phyloP scores from a whole-genome alignment of 306 rosid genomes.

The Quercus robur region DNA sequence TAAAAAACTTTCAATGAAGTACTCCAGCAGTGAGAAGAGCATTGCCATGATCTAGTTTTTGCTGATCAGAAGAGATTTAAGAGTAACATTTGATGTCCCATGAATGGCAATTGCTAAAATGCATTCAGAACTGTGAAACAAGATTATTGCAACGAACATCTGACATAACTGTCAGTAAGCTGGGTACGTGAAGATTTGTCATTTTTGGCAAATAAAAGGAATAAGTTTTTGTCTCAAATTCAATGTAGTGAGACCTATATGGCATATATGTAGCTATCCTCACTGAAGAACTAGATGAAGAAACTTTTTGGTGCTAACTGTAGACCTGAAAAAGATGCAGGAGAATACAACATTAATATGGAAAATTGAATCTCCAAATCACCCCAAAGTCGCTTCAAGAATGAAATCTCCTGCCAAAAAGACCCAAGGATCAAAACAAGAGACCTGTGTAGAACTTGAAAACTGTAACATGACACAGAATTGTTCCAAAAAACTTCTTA shows the following conservation, averaged over 20 bases:
- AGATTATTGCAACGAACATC: too few species aligned
- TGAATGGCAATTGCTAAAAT: slow-evolving; percentile 58
- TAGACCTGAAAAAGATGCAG: slow-evolving; percentile 7
- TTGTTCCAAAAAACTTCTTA: too few species aligned
- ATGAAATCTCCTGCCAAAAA: slow-evolving; percentile 14
- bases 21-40: slow-evolving; percentile 68
- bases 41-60: slow-evolving; percentile 59
- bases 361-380: not conserved
- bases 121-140: not conserved
- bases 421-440: not conserved
- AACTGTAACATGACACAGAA: too few species aligned
- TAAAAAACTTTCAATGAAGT: slow-evolving; percentile 54
- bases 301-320: not conserved
- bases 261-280: not conserved
- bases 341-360: not conserved
- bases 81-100: slow-evolving; percentile 55
- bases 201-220: slow-evolving; percentile 30
- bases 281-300: not conserved
- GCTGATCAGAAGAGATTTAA: slow-evolving; percentile 56
- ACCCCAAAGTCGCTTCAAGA: not conserved
- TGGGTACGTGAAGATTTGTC: slow-evolving; percentile 50
- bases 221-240: not conserved
- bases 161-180: slow-evolving; percentile 43
- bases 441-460: too few species aligned
- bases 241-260: too few species aligned